A percentile compares a stretch with the other conserved stretches of the same genome.
These are phyloP conservation scores for Cryptococcus sp. DNA, from an alignment of 1,284 basidiomycete species.

Conservation along the genomic window DNA sequence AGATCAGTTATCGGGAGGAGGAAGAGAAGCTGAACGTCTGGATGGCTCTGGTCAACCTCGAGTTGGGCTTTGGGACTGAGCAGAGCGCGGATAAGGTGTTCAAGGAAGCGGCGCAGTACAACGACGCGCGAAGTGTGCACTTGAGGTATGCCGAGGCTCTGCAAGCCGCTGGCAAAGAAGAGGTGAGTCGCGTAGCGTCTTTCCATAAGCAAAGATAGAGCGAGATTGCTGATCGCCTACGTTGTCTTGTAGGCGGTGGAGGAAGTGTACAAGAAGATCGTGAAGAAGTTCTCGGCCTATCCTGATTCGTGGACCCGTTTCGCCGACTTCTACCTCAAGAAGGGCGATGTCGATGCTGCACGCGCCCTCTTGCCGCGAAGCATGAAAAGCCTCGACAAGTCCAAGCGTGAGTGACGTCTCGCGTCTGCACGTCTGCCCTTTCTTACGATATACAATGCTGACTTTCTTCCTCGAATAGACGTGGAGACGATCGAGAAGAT, in stretches of 20 bases:
- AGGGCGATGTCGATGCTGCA: slow-evolving; percentile 73
- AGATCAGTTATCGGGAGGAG: slow-evolving; percentile 95
- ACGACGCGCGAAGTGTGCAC: slow-evolving; percentile 89
- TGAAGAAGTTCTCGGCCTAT: slow-evolving; percentile 89
- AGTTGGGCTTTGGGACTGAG: slow-evolving; percentile 89
- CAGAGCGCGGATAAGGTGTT: slow-evolving; percentile 76
- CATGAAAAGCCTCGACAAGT: slow-evolving; percentile 89
- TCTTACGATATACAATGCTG: background rate
- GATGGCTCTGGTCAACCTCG: slow-evolving; percentile 94
- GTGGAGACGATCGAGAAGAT: slow-evolving; percentile 93
- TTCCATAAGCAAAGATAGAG: background rate
- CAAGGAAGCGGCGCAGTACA: slow-evolving; percentile 85
- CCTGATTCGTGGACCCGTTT: slow-evolving; percentile 91
- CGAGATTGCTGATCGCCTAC: background rate
- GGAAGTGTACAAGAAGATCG: slow-evolving; percentile 77
- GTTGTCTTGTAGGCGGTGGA: slow-evolving; percentile 68
- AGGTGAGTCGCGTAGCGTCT: slow-evolving; percentile 58
- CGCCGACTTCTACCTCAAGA: slow-evolving; percentile 72
- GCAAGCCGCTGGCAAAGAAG: slow-evolving; percentile 75
- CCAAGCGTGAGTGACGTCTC: slow-evolving; percentile 71
- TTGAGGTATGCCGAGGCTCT: slow-evolving; percentile 82
- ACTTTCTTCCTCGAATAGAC: slow-evolving; percentile 60
- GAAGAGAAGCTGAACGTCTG: slow-evolving; percentile 96
- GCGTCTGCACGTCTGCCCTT: background rate
- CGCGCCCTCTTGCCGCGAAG: slow-evolving; percentile 85